Base-by-base conservation (phyloP, 495 filamentous ascomycete species). In the Tuber melanosporum region DNA sequence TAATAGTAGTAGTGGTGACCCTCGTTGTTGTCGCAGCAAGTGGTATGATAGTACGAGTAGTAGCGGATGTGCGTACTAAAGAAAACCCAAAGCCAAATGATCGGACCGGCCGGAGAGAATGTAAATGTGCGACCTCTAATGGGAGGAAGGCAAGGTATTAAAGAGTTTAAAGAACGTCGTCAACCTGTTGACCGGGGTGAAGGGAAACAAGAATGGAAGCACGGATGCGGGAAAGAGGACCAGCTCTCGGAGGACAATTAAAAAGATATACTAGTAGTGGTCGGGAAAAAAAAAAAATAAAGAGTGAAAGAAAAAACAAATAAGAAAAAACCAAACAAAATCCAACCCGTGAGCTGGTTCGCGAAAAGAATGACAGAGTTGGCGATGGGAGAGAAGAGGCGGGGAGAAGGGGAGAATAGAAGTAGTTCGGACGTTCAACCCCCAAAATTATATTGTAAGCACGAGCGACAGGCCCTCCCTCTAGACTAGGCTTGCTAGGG, bases 91-190 rank as follows among this genome's bases (percentile, higher is more conserved):
- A 80, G 71, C 45, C 75, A 76, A 72, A 73, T 79, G 71, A 62
- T 79, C 62, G 78, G 78, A 80, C 78, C 78, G 74, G 78, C 78
- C 77, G 70, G 74, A 66, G 78, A 80, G 77, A 76, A 71, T 74
- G 77, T 80, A 76, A 73, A 73, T 73, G 77, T 70, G 77, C 66
- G 77, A 74, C 71, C 73, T 74, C 73, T 57, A 39, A 57, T 42
- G 71, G 26, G 73, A 44, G 71, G 44, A 71, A 72, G 44, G 41
- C 71, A 77, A 73, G 39, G 73, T 80, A 80, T 80, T 80, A 80
- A 73, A 66, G 57, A 75, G 79, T 80, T 80, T 76, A 74, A 76
- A 76, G 78, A 80, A 73, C 73, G 78, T 79, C 73, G 77, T 80
- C 78, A 80, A 80, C 78, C 77, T 41, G 78, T 76, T 77, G 76